These are phyloP conservation scores for Nicotiana sylvestris DNA, from an alignment of 257 asterid species.

Conservation along the genomic window DNA sequence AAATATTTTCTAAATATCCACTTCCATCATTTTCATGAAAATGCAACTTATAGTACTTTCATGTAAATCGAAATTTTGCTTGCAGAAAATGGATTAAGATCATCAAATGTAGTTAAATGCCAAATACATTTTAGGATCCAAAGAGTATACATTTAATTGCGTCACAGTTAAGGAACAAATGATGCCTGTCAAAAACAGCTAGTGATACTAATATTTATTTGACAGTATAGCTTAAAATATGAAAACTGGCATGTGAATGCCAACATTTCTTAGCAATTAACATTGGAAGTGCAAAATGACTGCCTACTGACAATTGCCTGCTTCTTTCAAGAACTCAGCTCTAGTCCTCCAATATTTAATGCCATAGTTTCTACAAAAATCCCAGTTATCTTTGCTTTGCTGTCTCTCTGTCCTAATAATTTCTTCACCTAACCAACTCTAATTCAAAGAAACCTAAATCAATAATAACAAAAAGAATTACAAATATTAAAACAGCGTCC, in stretches of 20 bases:
- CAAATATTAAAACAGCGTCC: neutral
- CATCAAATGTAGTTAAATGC: too few relatives aligned
- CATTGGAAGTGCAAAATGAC: neutral
- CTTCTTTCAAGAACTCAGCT: neutral
- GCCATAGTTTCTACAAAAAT: neutral
- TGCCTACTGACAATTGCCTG: neutral
- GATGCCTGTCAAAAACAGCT: too few relatives aligned
- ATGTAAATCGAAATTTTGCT: too few relatives aligned
- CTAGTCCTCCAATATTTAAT: neutral
- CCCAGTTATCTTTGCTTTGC: neutral
- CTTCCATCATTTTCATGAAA: neutral
- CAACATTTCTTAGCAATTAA: too few relatives aligned
- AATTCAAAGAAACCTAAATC: neutral
- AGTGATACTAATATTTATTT: neutral
- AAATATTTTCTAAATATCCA: neutral
- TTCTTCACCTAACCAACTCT: conserved; percentile 5
- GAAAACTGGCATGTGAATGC: neutral
- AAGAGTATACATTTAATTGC: too few relatives aligned
- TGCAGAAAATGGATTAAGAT: too few relatives aligned
- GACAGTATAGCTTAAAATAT: neutral
- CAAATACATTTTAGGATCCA: too few relatives aligned
- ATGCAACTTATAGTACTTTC: too few relatives aligned
- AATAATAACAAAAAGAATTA: neutral
- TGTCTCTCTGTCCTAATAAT: neutral
- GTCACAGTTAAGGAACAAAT: too few relatives aligned